phyloP scores from a whole-genome alignment of 306 rosid genomes.

The Sindora glabra region DNA sequence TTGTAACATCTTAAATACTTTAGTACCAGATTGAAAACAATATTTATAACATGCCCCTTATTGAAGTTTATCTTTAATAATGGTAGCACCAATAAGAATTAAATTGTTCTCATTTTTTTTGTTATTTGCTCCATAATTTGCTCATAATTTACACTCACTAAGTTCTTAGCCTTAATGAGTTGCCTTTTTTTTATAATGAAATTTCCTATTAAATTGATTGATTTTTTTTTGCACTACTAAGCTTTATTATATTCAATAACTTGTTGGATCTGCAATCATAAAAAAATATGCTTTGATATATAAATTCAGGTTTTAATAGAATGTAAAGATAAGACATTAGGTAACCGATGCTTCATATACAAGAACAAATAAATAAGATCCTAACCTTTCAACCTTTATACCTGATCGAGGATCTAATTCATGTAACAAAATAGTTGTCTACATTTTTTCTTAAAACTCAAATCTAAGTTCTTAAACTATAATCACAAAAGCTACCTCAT shows the following conservation, averaged over 20 bases:
- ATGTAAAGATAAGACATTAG: not conserved
- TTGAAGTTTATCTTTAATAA: conserved; percentile 98
- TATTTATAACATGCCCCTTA: conserved; percentile 57
- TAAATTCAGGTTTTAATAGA: not conserved
- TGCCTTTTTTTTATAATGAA: no score
- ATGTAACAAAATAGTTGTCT: conserved; percentile 48
- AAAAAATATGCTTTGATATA: no score
- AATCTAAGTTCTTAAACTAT: conserved; percentile 94
- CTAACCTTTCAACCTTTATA: conserved; percentile 45
- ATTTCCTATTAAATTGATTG: conserved; percentile 40
- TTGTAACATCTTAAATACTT: no score
- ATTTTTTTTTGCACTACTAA: conserved; percentile 89
- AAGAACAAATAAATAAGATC: conserved; percentile 21
- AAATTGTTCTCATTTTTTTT: conserved; percentile 68
- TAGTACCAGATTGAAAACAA: not conserved
- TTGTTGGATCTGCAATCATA: conserved; percentile 57
- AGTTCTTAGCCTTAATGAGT: conserved; percentile 71
- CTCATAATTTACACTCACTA: conserved; percentile 69
- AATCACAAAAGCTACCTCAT: conserved; percentile 94
- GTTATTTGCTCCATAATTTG: conserved; percentile 56
- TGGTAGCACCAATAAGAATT: conserved; percentile 97
- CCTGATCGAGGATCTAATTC: conserved; percentile 55
- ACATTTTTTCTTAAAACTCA: conserved; percentile 74
- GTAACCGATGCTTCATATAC: not conserved
- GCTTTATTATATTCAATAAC: conserved; percentile 65